Evolutionary conservation across 441 rosid genomes (phyloP).

Genomic region (Adansonia madagascariensis): DNA sequence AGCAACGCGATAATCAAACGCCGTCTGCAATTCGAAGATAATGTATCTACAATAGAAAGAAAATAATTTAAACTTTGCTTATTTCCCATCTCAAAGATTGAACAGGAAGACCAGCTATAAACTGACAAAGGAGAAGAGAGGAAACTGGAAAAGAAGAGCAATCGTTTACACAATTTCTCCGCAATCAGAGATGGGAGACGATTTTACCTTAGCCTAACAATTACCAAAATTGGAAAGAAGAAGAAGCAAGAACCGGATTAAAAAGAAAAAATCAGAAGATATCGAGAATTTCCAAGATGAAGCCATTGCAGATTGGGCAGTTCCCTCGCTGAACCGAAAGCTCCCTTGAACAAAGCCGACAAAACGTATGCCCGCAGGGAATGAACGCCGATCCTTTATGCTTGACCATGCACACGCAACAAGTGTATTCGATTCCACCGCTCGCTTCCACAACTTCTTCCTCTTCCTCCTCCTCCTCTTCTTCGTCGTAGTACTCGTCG

Average conservation of each 20-base stretch:
- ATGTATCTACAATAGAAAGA: background rate
- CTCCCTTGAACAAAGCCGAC: constrained; percentile 90
- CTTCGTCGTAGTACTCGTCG: constrained; percentile 36
- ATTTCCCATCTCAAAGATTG: background rate
- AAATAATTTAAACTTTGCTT: background rate
- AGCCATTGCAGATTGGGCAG: constrained; percentile 84
- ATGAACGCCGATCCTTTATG: constrained; percentile 88
- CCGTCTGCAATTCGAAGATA: too few species aligned
- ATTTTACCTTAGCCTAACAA: background rate
- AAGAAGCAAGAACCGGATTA: background rate
- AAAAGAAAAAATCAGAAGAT: constrained; percentile 49
- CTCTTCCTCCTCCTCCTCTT: constrained; percentile 39
- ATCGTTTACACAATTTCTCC: constrained; percentile 24
- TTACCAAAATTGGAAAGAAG: background rate
- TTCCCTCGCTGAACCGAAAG: constrained; percentile 81
- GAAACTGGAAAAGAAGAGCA: background rate
- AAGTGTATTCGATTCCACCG: constrained; percentile 55
- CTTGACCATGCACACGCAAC: constrained; percentile 96
- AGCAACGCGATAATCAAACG: too few species aligned
- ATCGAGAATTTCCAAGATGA: constrained; percentile 77
- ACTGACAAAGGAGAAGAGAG: background rate
- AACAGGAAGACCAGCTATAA: background rate
- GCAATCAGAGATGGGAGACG: constrained; percentile 28
- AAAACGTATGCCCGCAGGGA: constrained; percentile 93
- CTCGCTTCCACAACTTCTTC: constrained; percentile 27